phyloP scores from a whole-genome alignment of 1,284 basidiomycete species.

The Boletus sp. region DNA sequence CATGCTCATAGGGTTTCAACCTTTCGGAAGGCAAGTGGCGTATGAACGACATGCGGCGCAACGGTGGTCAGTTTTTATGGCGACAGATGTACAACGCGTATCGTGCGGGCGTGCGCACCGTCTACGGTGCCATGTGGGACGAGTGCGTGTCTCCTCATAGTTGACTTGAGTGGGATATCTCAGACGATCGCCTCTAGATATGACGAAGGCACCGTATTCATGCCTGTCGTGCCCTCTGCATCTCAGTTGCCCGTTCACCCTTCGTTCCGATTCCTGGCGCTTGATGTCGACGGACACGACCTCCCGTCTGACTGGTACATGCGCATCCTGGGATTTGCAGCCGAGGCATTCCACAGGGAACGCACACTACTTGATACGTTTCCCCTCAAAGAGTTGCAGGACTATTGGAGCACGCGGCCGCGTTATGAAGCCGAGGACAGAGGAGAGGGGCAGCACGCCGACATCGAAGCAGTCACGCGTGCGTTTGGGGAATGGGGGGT shows the following conservation, averaged over 20 bases:
- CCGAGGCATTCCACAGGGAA: conserved; percentile 61
- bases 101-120: conserved; percentile 54
- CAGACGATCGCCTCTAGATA: conserved; percentile 43
- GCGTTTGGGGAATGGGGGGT: conserved; percentile 20
- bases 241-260: conserved; percentile 55
- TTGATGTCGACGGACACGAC: conserved; percentile 70
- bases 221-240: conserved; percentile 61
- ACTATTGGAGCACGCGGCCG: conserved; percentile 67
- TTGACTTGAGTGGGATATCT: neutral
- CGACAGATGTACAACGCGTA: conserved; percentile 64
- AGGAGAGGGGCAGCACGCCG: neutral
- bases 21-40: conserved; percentile 62
- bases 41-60: conserved; percentile 61
- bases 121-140: conserved; percentile 83
- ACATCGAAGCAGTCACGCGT: conserved; percentile 10
- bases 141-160: conserved; percentile 47
- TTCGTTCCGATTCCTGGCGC: conserved; percentile 55
- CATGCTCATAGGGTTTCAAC: conserved; percentile 52
- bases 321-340: conserved; percentile 70
- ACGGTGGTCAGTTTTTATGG: conserved; percentile 73
- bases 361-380: conserved; percentile 58
- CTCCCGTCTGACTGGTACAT: conserved; percentile 78
- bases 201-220: conserved; percentile 73
- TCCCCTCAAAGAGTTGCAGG: conserved; percentile 65
- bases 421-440: conserved; percentile 41